Evolutionary conservation across 2,329 filamentous ascomycete genomes (phyloP).

Genomic region (Colletotrichum destructivum): DNA sequence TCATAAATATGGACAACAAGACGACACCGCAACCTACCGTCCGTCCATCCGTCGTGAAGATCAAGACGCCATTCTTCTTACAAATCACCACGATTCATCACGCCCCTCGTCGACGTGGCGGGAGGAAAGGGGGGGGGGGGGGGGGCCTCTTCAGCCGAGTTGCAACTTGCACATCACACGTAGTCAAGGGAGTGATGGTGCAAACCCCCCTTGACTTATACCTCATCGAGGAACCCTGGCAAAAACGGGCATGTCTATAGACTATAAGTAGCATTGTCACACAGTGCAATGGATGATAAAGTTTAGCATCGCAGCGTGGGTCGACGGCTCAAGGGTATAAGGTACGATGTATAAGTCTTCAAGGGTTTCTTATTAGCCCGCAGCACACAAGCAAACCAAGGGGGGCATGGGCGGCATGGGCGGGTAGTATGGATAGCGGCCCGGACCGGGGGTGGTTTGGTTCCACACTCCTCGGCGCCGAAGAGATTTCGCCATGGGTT

Average conservation of each 20-base stretch:
- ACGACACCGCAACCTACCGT: too few relatives aligned
- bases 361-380: too few relatives aligned
- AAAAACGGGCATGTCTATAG: not conserved
- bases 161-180: not conserved
- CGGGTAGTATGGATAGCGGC: not conserved
- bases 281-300: not conserved
- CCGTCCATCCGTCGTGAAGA: too few relatives aligned
- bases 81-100: too few relatives aligned
- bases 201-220: not conserved
- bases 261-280: not conserved
- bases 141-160: not conserved
- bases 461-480: not conserved
- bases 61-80: too few relatives aligned
- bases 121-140: too few relatives aligned
- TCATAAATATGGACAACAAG: too few relatives aligned
- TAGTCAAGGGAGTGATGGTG: conserved; percentile 3
- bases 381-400: too few relatives aligned
- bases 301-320: not conserved
- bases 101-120: too few relatives aligned
- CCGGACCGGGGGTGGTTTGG: conserved; percentile 5
- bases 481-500: conserved; percentile 3
- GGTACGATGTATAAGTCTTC: too few relatives aligned
- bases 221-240: conserved; percentile 8
- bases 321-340: too few relatives aligned
- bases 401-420: not conserved